Evolutionary conservation across 2,329 filamentous ascomycete genomes (phyloP).

Genomic region (Grosmannia huntii): DNA sequence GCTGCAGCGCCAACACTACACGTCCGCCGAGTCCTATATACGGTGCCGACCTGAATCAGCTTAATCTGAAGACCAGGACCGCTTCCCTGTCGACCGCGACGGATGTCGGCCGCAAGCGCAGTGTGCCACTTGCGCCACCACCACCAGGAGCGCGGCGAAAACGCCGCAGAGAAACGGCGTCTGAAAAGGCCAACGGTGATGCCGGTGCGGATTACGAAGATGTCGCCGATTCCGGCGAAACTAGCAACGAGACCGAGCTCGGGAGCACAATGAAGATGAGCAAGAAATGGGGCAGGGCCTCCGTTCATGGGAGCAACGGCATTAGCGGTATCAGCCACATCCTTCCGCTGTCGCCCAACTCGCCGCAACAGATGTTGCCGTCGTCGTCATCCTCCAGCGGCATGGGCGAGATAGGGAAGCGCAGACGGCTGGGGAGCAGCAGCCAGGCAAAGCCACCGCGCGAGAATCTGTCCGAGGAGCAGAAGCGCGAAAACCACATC

Average conservation of each 20-base stretch:
- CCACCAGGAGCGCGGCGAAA: slow-evolving; percentile 25
- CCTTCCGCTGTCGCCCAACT: background rate
- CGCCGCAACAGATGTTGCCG: background rate
- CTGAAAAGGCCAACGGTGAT: background rate
- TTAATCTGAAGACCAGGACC: slow-evolving; percentile 14
- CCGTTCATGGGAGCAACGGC: background rate
- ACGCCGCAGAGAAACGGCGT: slow-evolving; percentile 28
- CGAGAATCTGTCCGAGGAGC: slow-evolving; percentile 67
- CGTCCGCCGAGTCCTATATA: slow-evolving; percentile 41
- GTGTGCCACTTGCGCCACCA: slow-evolving; percentile 13
- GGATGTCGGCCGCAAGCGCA: slow-evolving; percentile 20
- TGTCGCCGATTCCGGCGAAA: background rate
- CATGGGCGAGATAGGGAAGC: background rate
- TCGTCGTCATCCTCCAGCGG: background rate
- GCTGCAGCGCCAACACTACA: slow-evolving; percentile 45
- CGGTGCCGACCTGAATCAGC: slow-evolving; percentile 13
- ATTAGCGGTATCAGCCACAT: background rate
- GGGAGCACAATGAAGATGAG: background rate
- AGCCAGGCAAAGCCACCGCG: slow-evolving; percentile 31
- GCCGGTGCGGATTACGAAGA: background rate
- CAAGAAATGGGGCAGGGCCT: background rate
- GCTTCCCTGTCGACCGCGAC: slow-evolving; percentile 16
- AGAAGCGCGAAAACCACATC: slow-evolving; percentile 80
- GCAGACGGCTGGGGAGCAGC: background rate
- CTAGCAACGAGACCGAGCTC: background rate